Conservation (phyloP, 2,329 filamentous ascomycete genomes). For the Aspergillus fumigatus region DNA sequence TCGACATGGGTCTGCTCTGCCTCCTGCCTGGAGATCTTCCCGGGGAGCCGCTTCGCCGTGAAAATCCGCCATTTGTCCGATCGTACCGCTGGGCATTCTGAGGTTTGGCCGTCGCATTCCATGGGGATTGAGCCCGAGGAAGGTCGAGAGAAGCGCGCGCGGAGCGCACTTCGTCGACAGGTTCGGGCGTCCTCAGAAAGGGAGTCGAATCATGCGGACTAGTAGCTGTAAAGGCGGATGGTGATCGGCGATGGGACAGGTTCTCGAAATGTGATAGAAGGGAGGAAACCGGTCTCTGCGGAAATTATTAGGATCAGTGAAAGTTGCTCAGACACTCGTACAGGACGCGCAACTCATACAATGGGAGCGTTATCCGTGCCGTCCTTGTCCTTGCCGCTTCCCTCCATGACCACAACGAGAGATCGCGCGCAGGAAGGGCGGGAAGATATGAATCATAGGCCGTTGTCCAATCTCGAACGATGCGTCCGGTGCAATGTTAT, state of each 20-base stretch:
- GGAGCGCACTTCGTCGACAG: conserved; percentile 26
- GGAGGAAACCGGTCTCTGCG: conserved; percentile 45
- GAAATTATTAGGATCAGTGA: conserved; percentile 9
- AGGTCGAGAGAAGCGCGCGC: conserved; percentile 41
- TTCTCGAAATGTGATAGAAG: conserved; percentile 47
- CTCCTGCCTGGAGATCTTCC: conserved; percentile 54
- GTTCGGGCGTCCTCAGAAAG: conserved; percentile 29
- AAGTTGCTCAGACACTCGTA: conserved; percentile 7
- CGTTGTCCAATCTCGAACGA: conserved; percentile 3
- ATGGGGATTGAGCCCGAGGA: conserved; percentile 37
- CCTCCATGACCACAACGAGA: conserved; percentile 33
- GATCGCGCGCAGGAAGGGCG: conserved; percentile 19
- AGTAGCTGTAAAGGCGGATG: conserved; percentile 20
- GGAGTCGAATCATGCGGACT: conserved; percentile 27
- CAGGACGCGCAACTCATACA: conserved; percentile 23
- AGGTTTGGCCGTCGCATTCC: conserved; percentile 24
- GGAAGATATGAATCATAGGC: conserved; percentile 27
- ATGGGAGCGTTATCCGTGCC: conserved; percentile 34
- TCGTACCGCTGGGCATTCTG: conserved; percentile 17
- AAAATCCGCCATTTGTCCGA: conserved; percentile 19
- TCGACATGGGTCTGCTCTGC: conserved; percentile 51
- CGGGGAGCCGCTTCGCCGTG: conserved; percentile 41
- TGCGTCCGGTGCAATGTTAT: neutral
- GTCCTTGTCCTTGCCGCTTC: conserved; percentile 28
- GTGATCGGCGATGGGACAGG: conserved; percentile 35